phyloP scores from a whole-genome alignment of 805 yeast genomes.

The Wickerhamiella azymoides region DNA sequence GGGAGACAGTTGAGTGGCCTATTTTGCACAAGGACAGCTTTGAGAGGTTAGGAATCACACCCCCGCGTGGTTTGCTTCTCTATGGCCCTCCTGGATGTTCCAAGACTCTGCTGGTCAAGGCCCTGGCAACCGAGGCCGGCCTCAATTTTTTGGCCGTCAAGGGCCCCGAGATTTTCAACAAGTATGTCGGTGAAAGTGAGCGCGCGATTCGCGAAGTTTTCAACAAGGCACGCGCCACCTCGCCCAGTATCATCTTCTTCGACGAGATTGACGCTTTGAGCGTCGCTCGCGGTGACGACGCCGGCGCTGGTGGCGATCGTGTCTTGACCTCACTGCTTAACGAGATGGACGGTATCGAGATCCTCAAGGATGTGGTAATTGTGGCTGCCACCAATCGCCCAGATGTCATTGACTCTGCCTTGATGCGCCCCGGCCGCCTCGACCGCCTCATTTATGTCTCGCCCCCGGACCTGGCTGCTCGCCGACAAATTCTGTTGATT shows the following conservation, averaged over 20 bases:
- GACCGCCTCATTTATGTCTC: constrained; percentile 87
- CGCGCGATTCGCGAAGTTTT: constrained; percentile 86
- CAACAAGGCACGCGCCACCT: constrained; percentile 84
- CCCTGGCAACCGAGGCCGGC: constrained; percentile 90
- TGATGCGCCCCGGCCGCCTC: constrained; percentile 87
- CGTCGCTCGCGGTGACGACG: constrained; percentile 41
- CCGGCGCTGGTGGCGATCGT: constrained; percentile 50
- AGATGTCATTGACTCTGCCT: constrained; percentile 80
- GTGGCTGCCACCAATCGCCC: constrained; percentile 97
- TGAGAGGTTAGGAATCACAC: constrained; percentile 58
- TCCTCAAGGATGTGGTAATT: constrained; percentile 79
- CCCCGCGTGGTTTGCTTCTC: constrained; percentile 84
- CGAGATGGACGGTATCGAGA: constrained; percentile 96
- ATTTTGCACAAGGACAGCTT: constrained; percentile 70
- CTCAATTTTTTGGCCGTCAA: constrained; percentile 86
- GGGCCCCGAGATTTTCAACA: constrained; percentile 92
- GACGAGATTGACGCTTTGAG: constrained; percentile 95
- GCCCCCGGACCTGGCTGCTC: constrained; percentile 77
- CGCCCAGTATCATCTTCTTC: constrained; percentile 87
- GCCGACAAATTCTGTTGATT: constrained; percentile 63
- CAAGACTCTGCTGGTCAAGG: constrained; percentile 87
- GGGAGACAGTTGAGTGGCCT: constrained; percentile 88
- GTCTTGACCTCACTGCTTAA: constrained; percentile 82
- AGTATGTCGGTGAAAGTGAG: constrained; percentile 93
- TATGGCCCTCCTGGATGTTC: constrained; percentile 99